A percentile compares a stretch with the other conserved stretches of the same genome.
phyloP scores from a whole-genome alignment of 2,329 filamentous ascomycete genomes.

The Aspergillus quadrilineatus region DNA sequence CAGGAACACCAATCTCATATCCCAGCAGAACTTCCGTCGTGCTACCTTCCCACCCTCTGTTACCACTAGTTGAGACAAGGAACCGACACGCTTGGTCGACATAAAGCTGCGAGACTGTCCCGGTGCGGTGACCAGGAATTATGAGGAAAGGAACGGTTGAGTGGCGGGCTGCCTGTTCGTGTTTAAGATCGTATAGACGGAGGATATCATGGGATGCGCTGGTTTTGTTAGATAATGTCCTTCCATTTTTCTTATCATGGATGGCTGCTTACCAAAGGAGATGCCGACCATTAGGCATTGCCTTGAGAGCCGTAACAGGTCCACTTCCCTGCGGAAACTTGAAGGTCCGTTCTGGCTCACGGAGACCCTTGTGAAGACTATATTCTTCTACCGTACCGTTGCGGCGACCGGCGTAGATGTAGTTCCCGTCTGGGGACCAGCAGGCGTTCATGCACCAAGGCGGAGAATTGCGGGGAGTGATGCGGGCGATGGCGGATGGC shows the following conservation, averaged over 20 bases:
- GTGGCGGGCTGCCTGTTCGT: slow-evolving; percentile 64
- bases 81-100: slow-evolving; percentile 84
- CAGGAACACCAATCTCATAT: slow-evolving; percentile 73
- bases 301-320: slow-evolving; percentile 78
- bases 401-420: slow-evolving; percentile 85
- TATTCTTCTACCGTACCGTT: slow-evolving; percentile 96
- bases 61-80: slow-evolving; percentile 89
- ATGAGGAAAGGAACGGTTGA: slow-evolving; percentile 93
- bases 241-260: background rate
- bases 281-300: slow-evolving; percentile 92
- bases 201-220: slow-evolving; percentile 92
- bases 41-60: slow-evolving; percentile 89
- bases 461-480: slow-evolving; percentile 72
- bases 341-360: slow-evolving; percentile 73
- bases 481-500: slow-evolving; percentile 73
- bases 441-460: slow-evolving; percentile 98
- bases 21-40: slow-evolving; percentile 88
- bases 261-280: slow-evolving; percentile 68
- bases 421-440: slow-evolving; percentile 95
- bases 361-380: slow-evolving; percentile 75
- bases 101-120: slow-evolving; percentile 82
- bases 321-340: slow-evolving; percentile 88
- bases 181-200: slow-evolving; percentile 81
- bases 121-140: slow-evolving; percentile 83
- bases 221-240: background rate